Evolutionary conservation across 2,329 filamentous ascomycete genomes (phyloP).

Genomic region (Rutstroemia sp.): DNA sequence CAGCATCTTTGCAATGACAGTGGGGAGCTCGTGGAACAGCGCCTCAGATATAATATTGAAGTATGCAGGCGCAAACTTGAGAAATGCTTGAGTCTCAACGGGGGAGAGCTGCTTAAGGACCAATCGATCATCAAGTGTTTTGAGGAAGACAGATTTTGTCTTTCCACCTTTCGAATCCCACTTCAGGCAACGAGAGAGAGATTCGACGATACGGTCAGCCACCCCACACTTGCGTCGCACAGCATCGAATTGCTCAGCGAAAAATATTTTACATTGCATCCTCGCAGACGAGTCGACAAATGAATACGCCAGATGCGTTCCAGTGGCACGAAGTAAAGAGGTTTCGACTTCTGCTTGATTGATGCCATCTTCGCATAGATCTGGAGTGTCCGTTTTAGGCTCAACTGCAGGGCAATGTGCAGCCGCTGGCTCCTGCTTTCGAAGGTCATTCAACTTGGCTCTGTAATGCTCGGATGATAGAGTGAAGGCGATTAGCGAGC

Average conservation of each 20-base stretch:
- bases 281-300: conserved; percentile 90
- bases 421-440: conserved; percentile 40
- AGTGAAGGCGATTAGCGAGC: conserved; percentile 89
- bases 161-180: conserved; percentile 98
- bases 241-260: conserved; percentile 95
- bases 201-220: conserved; percentile 89
- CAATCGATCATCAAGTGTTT: conserved; percentile 89
- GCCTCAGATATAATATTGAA: conserved; percentile 97
- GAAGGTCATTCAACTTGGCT: conserved; percentile 65
- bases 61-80: conserved; percentile 93
- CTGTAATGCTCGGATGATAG: conserved; percentile 83
- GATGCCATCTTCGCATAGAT: conserved; percentile 27
- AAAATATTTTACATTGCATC: conserved; percentile 98
- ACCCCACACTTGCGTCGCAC: conserved; percentile 88
- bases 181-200: conserved; percentile 87
- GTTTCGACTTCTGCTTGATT: conserved; percentile 74
- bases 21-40: conserved; percentile 89
- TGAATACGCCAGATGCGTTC: conserved; percentile 92
- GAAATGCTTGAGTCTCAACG: conserved; percentile 87
- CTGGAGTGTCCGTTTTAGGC: conserved; percentile 20
- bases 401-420: conserved; percentile 23
- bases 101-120: conserved; percentile 74
- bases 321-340: conserved; percentile 74
- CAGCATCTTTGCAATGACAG: conserved; percentile 98
- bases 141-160: conserved; percentile 94